Conservation (phyloP, 345 rosid genomes). For the Populus deltoides region DNA sequence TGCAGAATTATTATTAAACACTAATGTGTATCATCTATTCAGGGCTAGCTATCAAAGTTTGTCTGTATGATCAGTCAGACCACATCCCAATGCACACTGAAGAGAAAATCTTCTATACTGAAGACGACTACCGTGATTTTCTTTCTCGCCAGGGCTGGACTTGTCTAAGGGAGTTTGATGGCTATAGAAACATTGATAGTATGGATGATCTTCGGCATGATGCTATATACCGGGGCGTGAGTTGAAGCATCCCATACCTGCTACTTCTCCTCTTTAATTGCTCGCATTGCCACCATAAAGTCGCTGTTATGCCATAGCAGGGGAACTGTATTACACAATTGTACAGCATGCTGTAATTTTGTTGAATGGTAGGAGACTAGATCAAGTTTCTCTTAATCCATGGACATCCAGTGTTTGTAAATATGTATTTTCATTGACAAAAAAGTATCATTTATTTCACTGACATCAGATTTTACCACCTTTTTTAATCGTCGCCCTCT, state of each 20-base stretch:
- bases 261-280: not conserved
- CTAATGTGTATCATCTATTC: not conserved
- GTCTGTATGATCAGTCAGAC: constrained; percentile 78
- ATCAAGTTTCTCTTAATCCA: not conserved
- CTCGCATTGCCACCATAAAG: not conserved
- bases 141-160: constrained; percentile 68
- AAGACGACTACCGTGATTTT: constrained; percentile 86
- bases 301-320: not conserved
- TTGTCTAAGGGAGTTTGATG: constrained; percentile 73
- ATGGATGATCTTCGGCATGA: constrained; percentile 92
- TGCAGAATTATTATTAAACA: not conserved
- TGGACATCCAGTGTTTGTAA: constrained; percentile 8
- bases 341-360: constrained; percentile 2
- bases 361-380: constrained; percentile 1
- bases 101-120: constrained; percentile 80
- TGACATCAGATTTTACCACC: too few relatives aligned
- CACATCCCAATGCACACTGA: constrained; percentile 79
- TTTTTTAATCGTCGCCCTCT: too few relatives aligned
- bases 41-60: constrained; percentile 82
- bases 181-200: constrained; percentile 69
- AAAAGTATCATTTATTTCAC: not conserved
- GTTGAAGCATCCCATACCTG: constrained; percentile 23
- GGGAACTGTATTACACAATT: not conserved
- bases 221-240: constrained; percentile 70
- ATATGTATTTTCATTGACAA: constrained; percentile 8